Base-by-base conservation (phyloP, 1,139 yeast genomes). In the Kodamaea fungicola region DNA sequence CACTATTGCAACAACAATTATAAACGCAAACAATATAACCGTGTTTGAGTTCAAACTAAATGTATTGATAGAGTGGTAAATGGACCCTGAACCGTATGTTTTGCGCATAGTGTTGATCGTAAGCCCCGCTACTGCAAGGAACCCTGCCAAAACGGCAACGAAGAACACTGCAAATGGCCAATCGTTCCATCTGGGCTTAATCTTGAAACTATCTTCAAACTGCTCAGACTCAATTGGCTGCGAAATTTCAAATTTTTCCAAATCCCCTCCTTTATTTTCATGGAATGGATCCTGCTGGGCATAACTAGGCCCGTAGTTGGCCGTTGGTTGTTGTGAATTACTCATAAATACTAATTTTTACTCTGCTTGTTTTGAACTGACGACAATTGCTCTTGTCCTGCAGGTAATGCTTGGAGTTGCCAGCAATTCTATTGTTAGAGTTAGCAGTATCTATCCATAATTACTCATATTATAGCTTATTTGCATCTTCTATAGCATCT, bases 31-130 rank as follows among this genome's bases (percentile, higher is more conserved):
- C 49, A 89, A 63, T 38, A 87, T 72, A 13, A 85, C 74, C 7
- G 95, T 81, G 55, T 83, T 83, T 22, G 92, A 78, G 61, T 83
- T 80, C 58, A 87, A 55, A 3, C 88, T 74, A 54, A 83, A 83
- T 10, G 73, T 53, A 40, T 76, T 67, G 22, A 62, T 55, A 9
- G 74, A 54, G 38, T 70, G 64, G 60, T 88, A 84, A 43, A 85
- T 82, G 2, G 87, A 77, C 8, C 76, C 62, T n/a, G 92, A 90
- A 22, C 76, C 62, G 50, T 75, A 72, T 7, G 80, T 75, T 31
- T 64, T 49, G 9, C 74, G 66, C 64, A 85, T 82, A 7, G 86
- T 83, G 47, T 78, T 69, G 43, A 89, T 60, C 1, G 87, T 76
- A 34, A 87, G 71, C 5, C 76, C 84, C 0, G 95, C 83, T 30